Evolutionary conservation across 257 asterid species (phyloP).

Genomic region (Cinchona pubescens): DNA sequence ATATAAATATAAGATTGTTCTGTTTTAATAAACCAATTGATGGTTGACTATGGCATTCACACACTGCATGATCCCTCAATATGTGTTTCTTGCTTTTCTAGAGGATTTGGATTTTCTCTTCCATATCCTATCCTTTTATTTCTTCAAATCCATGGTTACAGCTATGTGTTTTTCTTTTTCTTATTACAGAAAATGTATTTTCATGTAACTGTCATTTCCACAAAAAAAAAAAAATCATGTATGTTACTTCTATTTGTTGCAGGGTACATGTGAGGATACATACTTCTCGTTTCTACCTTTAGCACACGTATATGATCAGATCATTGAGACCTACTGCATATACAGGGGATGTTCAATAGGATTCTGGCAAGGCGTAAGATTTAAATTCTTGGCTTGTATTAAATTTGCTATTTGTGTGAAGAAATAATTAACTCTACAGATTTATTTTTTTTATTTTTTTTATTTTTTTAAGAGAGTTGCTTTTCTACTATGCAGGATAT

Average conservation of each 20-base stretch:
- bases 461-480: background rate
- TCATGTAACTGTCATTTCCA: background rate
- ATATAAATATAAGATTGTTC: no score
- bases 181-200: background rate
- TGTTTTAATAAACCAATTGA: background rate
- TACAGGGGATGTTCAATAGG: slow-evolving; percentile 76
- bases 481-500: slow-evolving; percentile 57
- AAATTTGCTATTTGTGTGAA: background rate
- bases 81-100: no score
- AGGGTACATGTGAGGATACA: slow-evolving; percentile 67
- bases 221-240: background rate
- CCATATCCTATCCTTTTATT: background rate
- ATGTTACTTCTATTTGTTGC: slow-evolving; percentile 17
- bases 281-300: slow-evolving; percentile 93
- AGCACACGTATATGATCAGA: slow-evolving; percentile 90
- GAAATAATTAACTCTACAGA: no score
- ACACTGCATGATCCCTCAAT: background rate
- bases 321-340: slow-evolving; percentile 67
- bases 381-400: background rate
- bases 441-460: background rate
- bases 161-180: background rate
- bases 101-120: background rate
- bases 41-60: background rate
- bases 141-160: background rate
- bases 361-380: slow-evolving; percentile 94